phyloP scores from a whole-genome alignment of 257 asterid genomes.

The Salvia rosmarinus region DNA sequence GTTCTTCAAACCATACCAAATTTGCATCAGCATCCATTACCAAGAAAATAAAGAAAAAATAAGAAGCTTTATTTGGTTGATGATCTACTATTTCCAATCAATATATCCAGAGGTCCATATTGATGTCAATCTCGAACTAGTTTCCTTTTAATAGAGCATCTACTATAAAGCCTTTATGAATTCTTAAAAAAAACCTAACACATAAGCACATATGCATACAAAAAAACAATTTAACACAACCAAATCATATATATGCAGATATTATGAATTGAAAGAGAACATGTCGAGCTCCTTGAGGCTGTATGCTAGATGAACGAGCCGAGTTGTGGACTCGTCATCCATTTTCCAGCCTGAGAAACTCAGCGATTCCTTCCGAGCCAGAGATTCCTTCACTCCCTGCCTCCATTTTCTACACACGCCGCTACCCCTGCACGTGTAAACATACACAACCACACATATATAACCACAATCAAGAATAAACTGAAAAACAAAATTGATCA shows the following conservation, averaged over 20 bases:
- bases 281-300: conserved; percentile 89
- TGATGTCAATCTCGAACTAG: not conserved
- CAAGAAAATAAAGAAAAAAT: conserved; percentile 1
- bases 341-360: conserved; percentile 90
- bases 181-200: not conserved
- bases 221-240: not conserved
- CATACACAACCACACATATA: not conserved
- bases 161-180: not conserved
- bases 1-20: conserved; percentile 1
- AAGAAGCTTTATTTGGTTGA: not conserved
- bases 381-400: conserved; percentile 76
- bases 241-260: not conserved
- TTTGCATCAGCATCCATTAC: not conserved
- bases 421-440: conserved; percentile 52
- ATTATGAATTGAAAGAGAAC: conserved; percentile 36
- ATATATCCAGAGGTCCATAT: not conserved
- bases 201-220: not conserved
- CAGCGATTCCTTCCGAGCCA: conserved; percentile 63
- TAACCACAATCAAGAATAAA: not conserved
- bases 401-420: conserved; percentile 83
- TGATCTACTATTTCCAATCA: not conserved
- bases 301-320: conserved; percentile 70
- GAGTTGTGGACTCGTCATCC: conserved; percentile 77
- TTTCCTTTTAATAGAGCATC: not conserved
- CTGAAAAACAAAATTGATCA: not conserved